Evolutionary conservation across 352 stramenopile genomes (phyloP), one percentile per base, ranked within the genome.

Genomic region (Phytophthora pistaciae): DNA sequence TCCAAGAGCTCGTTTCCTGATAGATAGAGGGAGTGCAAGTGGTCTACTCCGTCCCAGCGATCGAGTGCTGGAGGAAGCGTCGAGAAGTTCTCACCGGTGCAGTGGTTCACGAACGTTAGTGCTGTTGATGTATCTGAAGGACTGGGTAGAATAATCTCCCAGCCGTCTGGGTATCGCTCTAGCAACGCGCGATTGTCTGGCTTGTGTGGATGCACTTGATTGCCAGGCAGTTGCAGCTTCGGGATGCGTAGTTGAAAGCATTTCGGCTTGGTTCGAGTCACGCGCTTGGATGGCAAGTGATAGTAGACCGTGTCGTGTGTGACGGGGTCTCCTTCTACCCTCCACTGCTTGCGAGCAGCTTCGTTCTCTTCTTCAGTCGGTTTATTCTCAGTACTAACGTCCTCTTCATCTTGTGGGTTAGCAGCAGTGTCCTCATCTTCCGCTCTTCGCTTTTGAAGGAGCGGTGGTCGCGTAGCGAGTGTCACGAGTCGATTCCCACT

Each of bases 401-500:
- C 49, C 25, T 65, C 54, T 10, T 77, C 59, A 33, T 72, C 55
- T 57, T 76, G 61, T 21, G 54, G 62, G 13, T 60, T 62, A 18
- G 55, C 53, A 10, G 13, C 27, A 27, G 1, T 72, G 27, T 38
- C 36, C 20, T 74, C 60, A 0, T 56, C 50, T 62, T 49, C 16
- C 44, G 46, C n/a, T 53, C 23, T 3, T 60, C 33, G n/a, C 36
- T 23, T 36, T 20, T 52, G 42, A 40, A 74, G 49, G 9, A 81
- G 55, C 18, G 78, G 68, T 2, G 81, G 84, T n/a, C 83, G 67
- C 18, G 88, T 67, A 16, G 81, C 87, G 29, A 93, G 75, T 31
- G 79, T 88, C 20, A 93, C 73, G n/a, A 95, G 78, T 1, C 83
- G 80, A 65, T 93, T 95, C 9, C 83, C 74, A 38, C 63, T 77